Base-by-base conservation (phyloP, 495 filamentous ascomycete species). In the Penicillium argentinense region DNA sequence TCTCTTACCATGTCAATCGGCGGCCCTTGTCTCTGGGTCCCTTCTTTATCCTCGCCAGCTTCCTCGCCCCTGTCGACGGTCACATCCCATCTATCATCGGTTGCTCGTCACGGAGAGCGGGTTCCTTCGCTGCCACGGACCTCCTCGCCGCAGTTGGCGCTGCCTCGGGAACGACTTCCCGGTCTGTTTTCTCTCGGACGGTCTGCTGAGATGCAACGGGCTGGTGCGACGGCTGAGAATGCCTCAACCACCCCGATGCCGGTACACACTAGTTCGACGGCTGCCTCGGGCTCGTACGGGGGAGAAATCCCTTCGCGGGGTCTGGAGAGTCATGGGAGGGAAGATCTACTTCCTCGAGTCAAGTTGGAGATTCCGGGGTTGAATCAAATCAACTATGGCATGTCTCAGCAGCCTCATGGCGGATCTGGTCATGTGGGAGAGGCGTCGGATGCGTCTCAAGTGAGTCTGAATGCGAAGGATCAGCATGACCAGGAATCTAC, bases 1-100 rank as follows among this genome's bases (percentile, higher is more conserved):
- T 59, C 24, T 42, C 53, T 59, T 63, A 71, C 49, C 61, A 73
- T 73, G 69, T 73, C 69, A 61, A 55, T 68, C 61, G 65, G 62
- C 49, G 66, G 69, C 39, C 64, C 67, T 54, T 73, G 69, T 58
- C 62, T 66, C 47, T 73, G 69, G 69, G 47, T 69, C 48, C 58
- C 69, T 36, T 63, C 69, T 25, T 49, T 72, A 46, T 60, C 67
- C 41, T 62, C 69, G 30, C 57, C 67, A 45, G 51, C 65, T 37
- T 54, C 57, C 37, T 67, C 69, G 36, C 58, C 66, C 50, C 47
- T 70, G n/a, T 59, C 69, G 51, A 56, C 62, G 32, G 62, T 68
- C 37, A 53, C 60, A 34, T 66, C 57, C 51, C 59, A 66, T 48
- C 60, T 68, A 27, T 59, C 66, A 19, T 49, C 65, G 23, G 45